A percentile compares a stretch with the other conserved stretches of the same genome.
Evolutionary conservation across 495 filamentous ascomycete genomes (phyloP).

Genomic region (Cercophora scortea): DNA sequence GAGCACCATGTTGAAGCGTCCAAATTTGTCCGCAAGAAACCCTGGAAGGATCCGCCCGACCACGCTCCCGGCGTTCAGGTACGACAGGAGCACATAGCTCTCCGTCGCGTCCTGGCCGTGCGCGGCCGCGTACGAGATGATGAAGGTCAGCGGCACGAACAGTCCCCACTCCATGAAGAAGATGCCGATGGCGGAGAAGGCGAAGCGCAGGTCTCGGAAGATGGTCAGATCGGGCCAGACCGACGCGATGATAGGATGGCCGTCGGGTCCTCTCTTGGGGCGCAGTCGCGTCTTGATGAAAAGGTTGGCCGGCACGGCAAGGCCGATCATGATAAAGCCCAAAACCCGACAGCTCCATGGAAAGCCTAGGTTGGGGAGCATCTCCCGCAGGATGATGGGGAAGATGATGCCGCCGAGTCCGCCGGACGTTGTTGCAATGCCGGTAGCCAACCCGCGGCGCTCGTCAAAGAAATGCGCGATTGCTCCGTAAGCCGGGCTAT

Average conservation of each 20-base stretch:
- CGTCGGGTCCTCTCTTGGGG: constrained; percentile 14
- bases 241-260: constrained; percentile 23
- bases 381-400: constrained; percentile 44
- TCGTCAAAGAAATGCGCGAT: constrained; percentile 60
- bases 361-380: constrained; percentile 47
- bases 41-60: constrained; percentile 67
- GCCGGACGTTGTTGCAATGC: constrained; percentile 53
- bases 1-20: constrained; percentile 44
- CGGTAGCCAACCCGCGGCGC: constrained; percentile 54
- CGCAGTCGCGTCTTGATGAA: constrained; percentile 48
- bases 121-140: constrained; percentile 44
- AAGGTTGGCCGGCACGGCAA: constrained; percentile 44
- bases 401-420: constrained; percentile 56
- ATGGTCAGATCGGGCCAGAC: constrained; percentile 44
- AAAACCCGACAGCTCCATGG: constrained; percentile 51
- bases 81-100: constrained; percentile 54
- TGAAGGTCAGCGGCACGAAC: constrained; percentile 38
- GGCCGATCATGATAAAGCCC: constrained; percentile 47
- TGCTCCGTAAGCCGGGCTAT: constrained; percentile 50
- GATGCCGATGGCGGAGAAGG: constrained; percentile 45
- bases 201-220: constrained; percentile 48
- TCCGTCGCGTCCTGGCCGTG: constrained; percentile 44
- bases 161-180: constrained; percentile 47
- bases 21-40: constrained; percentile 58
- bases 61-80: constrained; percentile 49